A percentile compares a stretch with the other conserved stretches of the same genome.
Conservation (phyloP, 1,284 basidiomycete species). For the Coriolopsis trogii region DNA sequence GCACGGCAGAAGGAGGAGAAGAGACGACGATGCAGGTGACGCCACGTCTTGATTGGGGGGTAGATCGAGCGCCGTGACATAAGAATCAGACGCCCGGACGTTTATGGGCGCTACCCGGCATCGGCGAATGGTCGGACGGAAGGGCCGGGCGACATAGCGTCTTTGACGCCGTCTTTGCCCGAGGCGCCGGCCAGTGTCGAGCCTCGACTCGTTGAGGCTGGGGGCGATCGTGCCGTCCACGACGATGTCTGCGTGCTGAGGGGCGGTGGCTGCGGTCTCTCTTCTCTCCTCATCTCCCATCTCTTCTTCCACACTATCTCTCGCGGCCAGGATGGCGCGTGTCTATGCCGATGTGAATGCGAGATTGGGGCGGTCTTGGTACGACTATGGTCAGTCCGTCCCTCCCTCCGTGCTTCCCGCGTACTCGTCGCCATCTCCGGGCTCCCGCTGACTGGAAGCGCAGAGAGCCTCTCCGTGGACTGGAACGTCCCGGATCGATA, state of each 20-base stretch:
- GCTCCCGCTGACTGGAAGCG: background rate
- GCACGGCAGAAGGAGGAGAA: background rate
- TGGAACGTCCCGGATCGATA: slow-evolving; percentile 98
- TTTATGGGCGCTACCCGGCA: background rate
- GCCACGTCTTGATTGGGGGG: slow-evolving; percentile 4
- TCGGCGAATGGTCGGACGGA: background rate
- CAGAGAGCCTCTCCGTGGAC: slow-evolving; percentile 74
- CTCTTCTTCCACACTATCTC: background rate
- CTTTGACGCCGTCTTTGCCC: too few relatives aligned
- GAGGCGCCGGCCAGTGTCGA: too few relatives aligned
- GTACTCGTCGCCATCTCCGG: slow-evolving; percentile 17
- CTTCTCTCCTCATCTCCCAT: slow-evolving; percentile 6
- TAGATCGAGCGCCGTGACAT: slow-evolving; percentile 13
- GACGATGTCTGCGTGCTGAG: slow-evolving; percentile 24
- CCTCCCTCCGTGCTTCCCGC: background rate
- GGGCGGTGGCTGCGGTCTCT: slow-evolving; percentile 12
- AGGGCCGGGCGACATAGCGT: background rate
- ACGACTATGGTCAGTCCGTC: slow-evolving; percentile 72
- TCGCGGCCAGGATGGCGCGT: slow-evolving; percentile 44
- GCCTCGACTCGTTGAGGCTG: slow-evolving; percentile 7
- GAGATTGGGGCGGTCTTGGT: slow-evolving; percentile 73
- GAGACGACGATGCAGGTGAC: background rate
- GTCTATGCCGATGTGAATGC: slow-evolving; percentile 76
- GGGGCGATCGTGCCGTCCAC: slow-evolving; percentile 16
- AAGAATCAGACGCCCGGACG: too few relatives aligned